Base-by-base conservation (phyloP, 106 monocot species). In the Gastrodia elata region DNA sequence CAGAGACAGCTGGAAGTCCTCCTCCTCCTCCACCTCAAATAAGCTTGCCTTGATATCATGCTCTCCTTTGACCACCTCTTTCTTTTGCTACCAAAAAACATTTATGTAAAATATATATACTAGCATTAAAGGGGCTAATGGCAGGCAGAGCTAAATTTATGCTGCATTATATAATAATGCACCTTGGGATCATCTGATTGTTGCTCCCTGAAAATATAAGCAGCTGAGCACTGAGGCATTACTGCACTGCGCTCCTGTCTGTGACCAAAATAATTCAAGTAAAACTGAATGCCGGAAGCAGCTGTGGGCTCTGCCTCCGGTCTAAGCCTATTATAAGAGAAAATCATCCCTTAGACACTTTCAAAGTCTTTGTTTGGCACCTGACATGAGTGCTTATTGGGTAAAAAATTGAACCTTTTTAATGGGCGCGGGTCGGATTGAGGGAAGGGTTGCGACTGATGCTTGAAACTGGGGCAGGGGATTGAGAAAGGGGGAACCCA, bases 381-480 rank as follows among this genome's bases (percentile, higher is more conserved):
- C n/a, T n/a, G n/a, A n/a, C n/a, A n/a, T n/a, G n/a, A n/a, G n/a
- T n/a, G n/a, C n/a, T n/a, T n/a, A n/a, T n/a, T n/a, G n/a, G n/a
- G n/a, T n/a, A n/a, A n/a, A n/a, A n/a, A n/a, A n/a, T n/a, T n/a
- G n/a, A n/a, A 69, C 69, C 69, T 39, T 40, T 69, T 69, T 15
- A 26, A 40, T 22, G 38, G 69, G 26, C 10, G 69, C 13, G 39
- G 39, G 41, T 25, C 25, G 11, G 33, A 69, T 39, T 68, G 68
- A 67, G 37, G 67, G 38, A 37, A 67, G 34, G 55, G 55, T n/a
- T 55, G 55, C 28, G 59, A 59, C 59, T 59, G 26, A 26, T 59
- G 28, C 59, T 59, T 28, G 25, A 59, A 59, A 9, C 59, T 27
- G 59, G 27, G 28, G 27, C 59, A 27, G 26, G 26, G 25, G 27